phyloP scores from a whole-genome alignment of 163 green algal species.

The Prototheca wickerhamii region DNA sequence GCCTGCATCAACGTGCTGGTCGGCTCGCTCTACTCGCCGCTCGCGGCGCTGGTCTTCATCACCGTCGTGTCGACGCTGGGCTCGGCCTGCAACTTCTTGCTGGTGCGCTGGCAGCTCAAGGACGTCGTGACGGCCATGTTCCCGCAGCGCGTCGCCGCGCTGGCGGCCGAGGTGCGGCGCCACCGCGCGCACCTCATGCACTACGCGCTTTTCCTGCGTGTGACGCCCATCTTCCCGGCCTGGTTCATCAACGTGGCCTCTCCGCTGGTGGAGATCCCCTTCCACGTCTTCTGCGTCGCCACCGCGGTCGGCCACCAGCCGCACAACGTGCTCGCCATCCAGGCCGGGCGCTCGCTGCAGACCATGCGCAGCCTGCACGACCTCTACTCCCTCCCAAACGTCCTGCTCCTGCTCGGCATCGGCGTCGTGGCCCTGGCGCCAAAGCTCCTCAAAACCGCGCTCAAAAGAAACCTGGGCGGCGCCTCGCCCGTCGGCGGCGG shows the following conservation, averaged over 20 bases:
- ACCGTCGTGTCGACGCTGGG: not conserved
- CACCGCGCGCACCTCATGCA: constrained; percentile 42
- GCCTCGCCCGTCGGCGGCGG: too few relatives aligned
- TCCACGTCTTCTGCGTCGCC: constrained; percentile 22
- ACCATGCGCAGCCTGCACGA: constrained; percentile 18
- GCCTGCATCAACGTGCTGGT: constrained; percentile 30
- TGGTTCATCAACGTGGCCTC: constrained; percentile 51
- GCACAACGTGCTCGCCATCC: constrained; percentile 36
- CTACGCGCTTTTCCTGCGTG: constrained; percentile 55
- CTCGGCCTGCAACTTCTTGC: constrained; percentile 23
- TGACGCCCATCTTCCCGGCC: constrained; percentile 32
- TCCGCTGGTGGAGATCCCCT: constrained; percentile 46
- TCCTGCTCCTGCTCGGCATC: constrained; percentile 30
- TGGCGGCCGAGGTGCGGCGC: constrained; percentile 22
- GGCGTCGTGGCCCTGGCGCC: constrained; percentile 37
- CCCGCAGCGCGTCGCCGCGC: constrained; percentile 14
- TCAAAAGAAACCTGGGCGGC: too few relatives aligned
- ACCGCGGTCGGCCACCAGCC: constrained; percentile 32
- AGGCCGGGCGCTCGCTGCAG: constrained; percentile 25
- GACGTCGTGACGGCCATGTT: constrained; percentile 26
- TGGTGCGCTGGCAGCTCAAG: constrained; percentile 21
- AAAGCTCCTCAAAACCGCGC: constrained; percentile 13
- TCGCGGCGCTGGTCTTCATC: not conserved
- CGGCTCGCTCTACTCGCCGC: constrained; percentile 26
- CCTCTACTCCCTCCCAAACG: constrained; percentile 28